A percentile compares a stretch with the other conserved stretches of the same genome.
These are phyloP conservation scores for Reutealis trisperma DNA, from an alignment of 345 rosid genomes.

Conservation along the genomic window DNA sequence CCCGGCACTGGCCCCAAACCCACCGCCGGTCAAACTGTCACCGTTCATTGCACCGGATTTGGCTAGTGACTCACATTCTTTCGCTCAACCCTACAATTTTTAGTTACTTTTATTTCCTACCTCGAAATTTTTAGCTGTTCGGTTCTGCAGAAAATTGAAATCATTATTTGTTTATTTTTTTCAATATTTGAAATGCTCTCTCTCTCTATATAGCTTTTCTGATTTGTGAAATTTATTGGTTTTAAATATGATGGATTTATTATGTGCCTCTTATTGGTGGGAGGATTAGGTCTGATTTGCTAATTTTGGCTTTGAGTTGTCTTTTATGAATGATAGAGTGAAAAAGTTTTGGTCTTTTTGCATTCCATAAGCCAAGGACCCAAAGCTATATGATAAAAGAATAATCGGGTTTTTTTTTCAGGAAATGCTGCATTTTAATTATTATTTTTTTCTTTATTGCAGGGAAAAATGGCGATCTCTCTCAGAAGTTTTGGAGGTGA, in stretches of 20 bases:
- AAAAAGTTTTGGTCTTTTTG: no score
- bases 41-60: conserved; percentile 52
- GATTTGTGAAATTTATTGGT: neutral
- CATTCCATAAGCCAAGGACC: no score
- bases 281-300: neutral
- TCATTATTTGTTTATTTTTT: no score
- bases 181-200: no score
- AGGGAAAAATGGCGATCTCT: conserved; percentile 88
- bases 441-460: conserved; percentile 24
- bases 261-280: neutral
- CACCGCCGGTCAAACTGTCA: conserved; percentile 38
- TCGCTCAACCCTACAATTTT: neutral
- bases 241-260: no score
- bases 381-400: no score
- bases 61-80: conserved; percentile 19
- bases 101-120: neutral
- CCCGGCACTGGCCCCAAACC: conserved; percentile 47
- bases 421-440: neutral
- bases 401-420: neutral
- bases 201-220: neutral
- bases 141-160: neutral
- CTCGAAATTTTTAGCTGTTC: neutral
- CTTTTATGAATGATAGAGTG: neutral
- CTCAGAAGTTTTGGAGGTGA: conserved; percentile 94
- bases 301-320: neutral